phyloP scores from a whole-genome alignment of 179 eudicot genomes.

The Silene vulgaris region DNA sequence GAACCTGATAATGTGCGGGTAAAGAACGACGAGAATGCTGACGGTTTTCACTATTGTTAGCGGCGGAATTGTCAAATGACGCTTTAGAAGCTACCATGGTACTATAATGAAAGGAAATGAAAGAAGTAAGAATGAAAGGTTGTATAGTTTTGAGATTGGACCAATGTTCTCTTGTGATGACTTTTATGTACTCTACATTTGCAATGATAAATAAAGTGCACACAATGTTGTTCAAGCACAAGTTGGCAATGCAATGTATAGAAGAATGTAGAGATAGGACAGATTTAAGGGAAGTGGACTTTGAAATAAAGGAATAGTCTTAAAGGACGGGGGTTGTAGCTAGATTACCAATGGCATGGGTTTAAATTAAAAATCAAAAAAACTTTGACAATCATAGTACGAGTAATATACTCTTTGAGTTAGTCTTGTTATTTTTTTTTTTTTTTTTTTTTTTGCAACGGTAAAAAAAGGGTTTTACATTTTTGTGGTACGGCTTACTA shows the following conservation, averaged over 20 bases:
- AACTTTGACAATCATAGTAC: too few relatives aligned
- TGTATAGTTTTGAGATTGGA: too few relatives aligned
- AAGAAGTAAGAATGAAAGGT: neutral
- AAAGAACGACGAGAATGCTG: slow-evolving; percentile 13
- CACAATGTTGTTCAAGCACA: slow-evolving; percentile 9
- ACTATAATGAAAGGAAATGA: neutral
- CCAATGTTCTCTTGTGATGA: too few relatives aligned
- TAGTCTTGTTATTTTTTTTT: too few relatives aligned
- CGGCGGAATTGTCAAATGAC: neutral
- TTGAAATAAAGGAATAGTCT: slow-evolving; percentile 14
- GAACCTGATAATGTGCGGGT: slow-evolving; percentile 1
- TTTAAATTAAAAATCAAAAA: neutral
- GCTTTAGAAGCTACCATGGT: slow-evolving; percentile 10
- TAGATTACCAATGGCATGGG: neutral
- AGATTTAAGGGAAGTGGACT: neutral
- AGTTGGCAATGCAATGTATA: slow-evolving; percentile 9
- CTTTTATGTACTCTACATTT: neutral
- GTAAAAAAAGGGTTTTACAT: too few relatives aligned
- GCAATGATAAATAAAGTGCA: neutral
- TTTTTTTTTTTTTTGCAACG: too few relatives aligned
- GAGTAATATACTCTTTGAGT: too few relatives aligned
- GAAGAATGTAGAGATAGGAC: slow-evolving; percentile 6
- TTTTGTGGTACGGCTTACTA: too few relatives aligned
- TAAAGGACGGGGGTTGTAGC: neutral
- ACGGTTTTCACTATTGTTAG: neutral